Base-by-base conservation (phyloP, 805 yeast species). In the Ogataea dorogensis region DNA sequence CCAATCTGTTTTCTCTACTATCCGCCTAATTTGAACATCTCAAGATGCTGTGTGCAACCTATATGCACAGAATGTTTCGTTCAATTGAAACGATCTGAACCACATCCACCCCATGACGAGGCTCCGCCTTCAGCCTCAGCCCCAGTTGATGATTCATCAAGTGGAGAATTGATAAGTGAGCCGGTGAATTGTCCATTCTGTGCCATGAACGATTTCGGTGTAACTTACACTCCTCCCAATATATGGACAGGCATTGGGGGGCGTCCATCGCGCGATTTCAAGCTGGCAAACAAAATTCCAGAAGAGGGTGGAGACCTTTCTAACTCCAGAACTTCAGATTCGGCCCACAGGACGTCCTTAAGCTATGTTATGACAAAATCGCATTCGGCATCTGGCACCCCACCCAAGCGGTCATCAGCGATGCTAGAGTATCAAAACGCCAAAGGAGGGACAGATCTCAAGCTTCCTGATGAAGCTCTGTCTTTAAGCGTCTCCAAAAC, bases 31-130 rank as follows among this genome's bases (percentile, higher is more conserved):
- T 61, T 89, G 43, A 93, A 93, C 63, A 59, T 73, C 35, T 81
- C 95, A 7, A 70, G 95, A 28, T 91, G 98, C 60, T 91, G 98
- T 59, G 74, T 75, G 32, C 98, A 91, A 58, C 89, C 95, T 2
- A 88, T 91, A 14, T 93, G 98, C 63, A 75, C 96, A 2, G 98
- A 91, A 62, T 91, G 98, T 57, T 93, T 91, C 72, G 97, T 91
- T 8, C 97, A 91, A 60, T 88, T 91, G 57, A 87, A 86, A 59
- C 73, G 98, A 34, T 65, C 79, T 21, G 95, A 86, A 8, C 98
- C 98, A 0, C 98, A 91, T 62, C 86, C 88, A 21, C 96, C 96
- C 2, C 94, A 87, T 54, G 91, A 81, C 46, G 77, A 72, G 32
- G 60, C 61, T 9, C 31, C 38, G 2, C 40, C 43, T 7, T 49